phyloP scores from a whole-genome alignment of 2,329 filamentous ascomycete genomes.

The Fusarium sp. region DNA sequence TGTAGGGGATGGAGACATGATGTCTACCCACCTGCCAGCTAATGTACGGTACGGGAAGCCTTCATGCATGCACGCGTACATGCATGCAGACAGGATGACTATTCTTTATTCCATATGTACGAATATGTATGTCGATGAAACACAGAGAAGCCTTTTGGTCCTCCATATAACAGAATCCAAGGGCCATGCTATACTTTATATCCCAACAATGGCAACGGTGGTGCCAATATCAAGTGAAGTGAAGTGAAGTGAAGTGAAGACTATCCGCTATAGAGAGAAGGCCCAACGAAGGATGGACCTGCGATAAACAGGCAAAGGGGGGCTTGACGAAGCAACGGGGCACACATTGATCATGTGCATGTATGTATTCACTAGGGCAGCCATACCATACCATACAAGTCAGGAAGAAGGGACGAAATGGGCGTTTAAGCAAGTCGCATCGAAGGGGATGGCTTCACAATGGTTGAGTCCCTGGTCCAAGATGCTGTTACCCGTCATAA shows the following conservation, averaged over 20 bases:
- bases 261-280: background rate
- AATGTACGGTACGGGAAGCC: conserved; percentile 44
- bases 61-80: conserved; percentile 39
- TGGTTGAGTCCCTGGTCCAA: conserved; percentile 19
- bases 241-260: background rate
- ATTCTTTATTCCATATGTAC: conserved; percentile 39
- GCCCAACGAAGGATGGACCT: background rate
- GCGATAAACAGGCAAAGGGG: conserved; percentile 7
- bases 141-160: conserved; percentile 18
- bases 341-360: conserved; percentile 32
- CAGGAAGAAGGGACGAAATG: conserved; percentile 12
- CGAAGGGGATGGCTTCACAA: conserved; percentile 10
- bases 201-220: conserved; percentile 23
- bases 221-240: conserved; percentile 5
- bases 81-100: conserved; percentile 43
- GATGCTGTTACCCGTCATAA: conserved; percentile 34
- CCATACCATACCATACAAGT: conserved; percentile 3
- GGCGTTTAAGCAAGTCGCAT: background rate
- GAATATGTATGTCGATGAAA: conserved; percentile 43
- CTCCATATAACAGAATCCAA: conserved; percentile 17
- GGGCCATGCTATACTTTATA: conserved; percentile 10
- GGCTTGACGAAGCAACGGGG: conserved; percentile 31
- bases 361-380: conserved; percentile 16
- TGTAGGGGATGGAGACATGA: conserved; percentile 37
- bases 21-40: conserved; percentile 45